Percentiles rank a stretch among this genome's conserved stretches.
These are phyloP conservation scores for Aspergillus quadrilineatus DNA, from an alignment of 2,329 filamentous ascomycete genomes.

Conservation along the genomic window DNA sequence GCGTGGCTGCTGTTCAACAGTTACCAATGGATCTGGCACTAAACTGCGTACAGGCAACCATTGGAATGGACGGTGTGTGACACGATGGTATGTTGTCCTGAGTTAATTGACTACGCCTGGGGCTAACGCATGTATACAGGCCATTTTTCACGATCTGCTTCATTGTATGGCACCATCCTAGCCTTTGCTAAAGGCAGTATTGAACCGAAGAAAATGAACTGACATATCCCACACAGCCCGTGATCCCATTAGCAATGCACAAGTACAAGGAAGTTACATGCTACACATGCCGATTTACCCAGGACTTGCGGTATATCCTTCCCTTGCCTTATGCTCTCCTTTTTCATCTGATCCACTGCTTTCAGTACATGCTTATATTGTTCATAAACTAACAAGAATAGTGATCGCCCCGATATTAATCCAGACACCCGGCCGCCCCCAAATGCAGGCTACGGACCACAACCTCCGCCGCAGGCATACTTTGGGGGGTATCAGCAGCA, in stretches of 20 bases:
- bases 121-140: conserved; percentile 23
- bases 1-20: background rate
- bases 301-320: conserved; percentile 35
- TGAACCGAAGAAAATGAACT: conserved; percentile 5
- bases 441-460: conserved; percentile 27
- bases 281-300: conserved; percentile 38
- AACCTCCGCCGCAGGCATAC: conserved; percentile 27
- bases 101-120: background rate
- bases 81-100: conserved; percentile 37
- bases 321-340: background rate
- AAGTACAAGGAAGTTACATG: conserved; percentile 45
- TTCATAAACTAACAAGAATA: conserved; percentile 10
- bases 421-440: conserved; percentile 36
- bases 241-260: conserved; percentile 39
- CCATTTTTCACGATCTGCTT: conserved; percentile 50
- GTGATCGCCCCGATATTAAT: conserved; percentile 40
- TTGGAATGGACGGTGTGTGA: conserved; percentile 46
- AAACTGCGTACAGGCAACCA: conserved; percentile 35
- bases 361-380: background rate
- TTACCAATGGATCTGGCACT: background rate
- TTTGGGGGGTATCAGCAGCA: conserved; percentile 8
- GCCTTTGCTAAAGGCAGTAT: background rate
- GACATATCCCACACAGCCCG: conserved; percentile 29
- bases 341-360: conserved; percentile 1
- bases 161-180: conserved; percentile 30